Percentiles rank a stretch among this genome's conserved stretches.
Conservation (phyloP, 2,329 filamentous ascomycete species). For the Verticillium longisporum region DNA sequence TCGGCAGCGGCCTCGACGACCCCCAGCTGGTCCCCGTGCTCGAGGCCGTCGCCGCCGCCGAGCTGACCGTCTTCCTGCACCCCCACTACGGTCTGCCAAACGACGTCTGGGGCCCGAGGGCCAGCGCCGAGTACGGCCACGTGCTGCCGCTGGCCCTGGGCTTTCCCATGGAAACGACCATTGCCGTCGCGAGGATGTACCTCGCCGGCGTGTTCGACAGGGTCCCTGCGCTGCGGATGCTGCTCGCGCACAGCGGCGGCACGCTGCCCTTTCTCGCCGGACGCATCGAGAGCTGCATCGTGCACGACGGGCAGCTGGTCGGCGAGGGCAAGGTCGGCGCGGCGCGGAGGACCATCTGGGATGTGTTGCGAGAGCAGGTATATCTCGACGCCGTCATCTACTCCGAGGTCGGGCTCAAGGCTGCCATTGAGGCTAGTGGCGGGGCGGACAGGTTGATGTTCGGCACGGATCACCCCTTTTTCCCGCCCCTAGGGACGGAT, state of each 20-base stretch:
- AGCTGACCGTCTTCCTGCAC: conserved; percentile 73
- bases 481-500: conserved; percentile 62
- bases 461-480: conserved; percentile 79
- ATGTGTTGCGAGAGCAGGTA: conserved; percentile 62
- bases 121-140: conserved; percentile 68
- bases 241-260: conserved; percentile 83
- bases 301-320: conserved; percentile 72
- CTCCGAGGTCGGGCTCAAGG: conserved; percentile 64
- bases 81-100: conserved; percentile 85
- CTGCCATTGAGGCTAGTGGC: conserved; percentile 58
- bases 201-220: conserved; percentile 80
- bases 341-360: conserved; percentile 44
- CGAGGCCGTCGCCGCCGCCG: conserved; percentile 56
- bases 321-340: conserved; percentile 49
- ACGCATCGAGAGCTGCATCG: conserved; percentile 78
- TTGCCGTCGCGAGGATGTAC: conserved; percentile 81
- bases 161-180: conserved; percentile 89
- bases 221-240: conserved; percentile 60
- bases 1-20: conserved; percentile 78
- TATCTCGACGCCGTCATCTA: conserved; percentile 86
- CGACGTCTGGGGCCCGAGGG: conserved; percentile 69
- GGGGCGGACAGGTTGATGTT: conserved; percentile 69
- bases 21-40: conserved; percentile 65
- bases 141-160: conserved; percentile 80
- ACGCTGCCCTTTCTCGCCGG: conserved; percentile 81